A percentile compares a stretch with the other conserved stretches of the same genome.
These are phyloP conservation scores for Murraya koenigii DNA, from an alignment of 345 rosid species.

Conservation along the genomic window DNA sequence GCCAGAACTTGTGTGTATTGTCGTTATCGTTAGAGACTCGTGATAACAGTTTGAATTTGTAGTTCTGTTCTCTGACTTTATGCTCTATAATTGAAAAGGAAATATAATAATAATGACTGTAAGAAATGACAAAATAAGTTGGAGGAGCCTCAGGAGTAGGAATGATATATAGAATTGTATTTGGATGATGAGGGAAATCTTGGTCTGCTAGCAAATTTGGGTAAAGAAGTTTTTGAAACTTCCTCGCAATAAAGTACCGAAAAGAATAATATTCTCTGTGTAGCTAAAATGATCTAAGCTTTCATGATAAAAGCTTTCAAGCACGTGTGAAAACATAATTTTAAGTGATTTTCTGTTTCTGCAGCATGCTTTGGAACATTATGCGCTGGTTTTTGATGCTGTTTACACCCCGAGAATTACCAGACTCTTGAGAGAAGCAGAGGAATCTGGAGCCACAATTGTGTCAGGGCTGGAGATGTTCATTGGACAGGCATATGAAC, in stretches of 20 bases:
- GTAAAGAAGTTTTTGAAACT: background rate
- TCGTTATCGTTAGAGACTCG: background rate
- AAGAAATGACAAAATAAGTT: background rate
- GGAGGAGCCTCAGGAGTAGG: background rate
- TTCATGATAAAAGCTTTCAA: background rate
- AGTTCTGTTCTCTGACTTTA: background rate
- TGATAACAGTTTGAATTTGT: background rate
- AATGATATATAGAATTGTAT: background rate
- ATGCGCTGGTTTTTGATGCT: slow-evolving; percentile 80
- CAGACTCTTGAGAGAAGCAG: slow-evolving; percentile 75
- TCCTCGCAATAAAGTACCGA: background rate
- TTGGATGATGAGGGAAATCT: background rate
- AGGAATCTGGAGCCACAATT: slow-evolving; percentile 66
- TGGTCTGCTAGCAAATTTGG: background rate
- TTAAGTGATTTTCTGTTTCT: slow-evolving; percentile 6
- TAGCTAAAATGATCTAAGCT: background rate
- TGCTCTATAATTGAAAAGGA: background rate
- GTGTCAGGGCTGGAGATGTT: slow-evolving; percentile 91
- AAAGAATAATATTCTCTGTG: background rate
- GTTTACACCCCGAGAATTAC: slow-evolving; percentile 86
- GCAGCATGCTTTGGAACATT: slow-evolving; percentile 70
- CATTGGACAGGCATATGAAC: slow-evolving; percentile 86
- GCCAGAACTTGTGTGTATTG: background rate
- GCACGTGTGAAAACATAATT: background rate
- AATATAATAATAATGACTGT: background rate